Evolutionary conservation across 2,329 filamentous ascomycete genomes (phyloP), one percentile per base, ranked within the genome.

Genomic region (Aspergillus sp.): DNA sequence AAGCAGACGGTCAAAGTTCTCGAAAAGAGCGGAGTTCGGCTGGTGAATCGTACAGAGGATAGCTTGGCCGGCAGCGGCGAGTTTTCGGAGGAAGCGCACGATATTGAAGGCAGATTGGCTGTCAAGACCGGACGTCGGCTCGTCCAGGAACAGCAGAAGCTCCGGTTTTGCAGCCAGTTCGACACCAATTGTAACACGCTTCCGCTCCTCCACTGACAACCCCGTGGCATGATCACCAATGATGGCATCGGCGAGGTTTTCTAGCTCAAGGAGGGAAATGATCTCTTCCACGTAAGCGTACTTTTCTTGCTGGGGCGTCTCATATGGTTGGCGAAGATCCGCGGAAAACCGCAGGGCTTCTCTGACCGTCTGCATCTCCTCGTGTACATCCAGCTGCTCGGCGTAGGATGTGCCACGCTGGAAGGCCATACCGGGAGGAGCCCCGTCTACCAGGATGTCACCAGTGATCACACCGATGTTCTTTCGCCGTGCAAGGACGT

Each of bases 301-400:
- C 65, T 88, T 88, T 62, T 88, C 83, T 13, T 75, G 72, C 54
- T 77, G 76, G 0, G 83, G 77, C 0, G 79, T 78, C 13, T 85
- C 76, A 45, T 77, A 81, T 0, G 84, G 81, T 61, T 87, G 85
- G 40, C 85, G 78, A 4, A 88, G 76, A 57, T 84, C 76, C 2
- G 85, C 85, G 10, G 81, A 85, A 67, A 88, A 88, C n/a, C 81
- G 77, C 11, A 88, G 74, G 1, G 85, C 84, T 66, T 88, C 85
- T 51, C 85, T 78, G 4, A 88, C 84, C 2, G 85, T 88, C 21
- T 78, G 75, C 11, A 82, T 82, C 11, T 80, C 71, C 58, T 86
- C 82, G 58, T 87, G 85, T 4, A 86, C 78, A 65, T 88, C 85
- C 25, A 84, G 75, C 62, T 88, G 85, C 64, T 88, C 83, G 0